These are phyloP conservation scores for Neurospora hispaniola DNA, from an alignment of 495 filamentous ascomycete genomes.

Conservation along the genomic window DNA sequence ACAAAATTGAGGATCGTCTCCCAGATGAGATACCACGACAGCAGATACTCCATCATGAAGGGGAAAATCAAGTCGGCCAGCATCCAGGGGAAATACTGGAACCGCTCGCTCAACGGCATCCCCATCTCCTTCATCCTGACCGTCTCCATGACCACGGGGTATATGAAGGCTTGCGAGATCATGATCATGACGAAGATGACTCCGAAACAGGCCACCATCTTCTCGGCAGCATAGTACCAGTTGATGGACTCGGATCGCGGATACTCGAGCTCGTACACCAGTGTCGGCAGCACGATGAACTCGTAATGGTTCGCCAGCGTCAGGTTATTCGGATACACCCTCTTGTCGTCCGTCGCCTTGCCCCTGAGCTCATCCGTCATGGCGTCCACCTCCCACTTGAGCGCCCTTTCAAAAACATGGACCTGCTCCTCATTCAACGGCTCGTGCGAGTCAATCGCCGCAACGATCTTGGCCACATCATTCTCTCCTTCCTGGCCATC, in stretches of 20 bases:
- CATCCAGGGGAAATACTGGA: conserved; percentile 58
- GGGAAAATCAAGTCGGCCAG: conserved; percentile 61
- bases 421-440: conserved; percentile 51
- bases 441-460: conserved; percentile 42
- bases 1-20: conserved; percentile 68
- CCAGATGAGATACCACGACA: conserved; percentile 70
- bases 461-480: conserved; percentile 43
- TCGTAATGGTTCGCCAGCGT: conserved; percentile 56
- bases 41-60: conserved; percentile 63
- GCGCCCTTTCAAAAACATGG: conserved; percentile 43
- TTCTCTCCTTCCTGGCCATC: conserved; percentile 15
- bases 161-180: conserved; percentile 44
- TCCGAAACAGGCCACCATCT: conserved; percentile 55
- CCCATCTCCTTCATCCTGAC: conserved; percentile 53
- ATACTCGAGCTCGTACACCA: conserved; percentile 70
- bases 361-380: conserved; percentile 53
- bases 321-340: conserved; percentile 57
- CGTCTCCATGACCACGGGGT: conserved; percentile 57
- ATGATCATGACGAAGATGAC: conserved; percentile 54
- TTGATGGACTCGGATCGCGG: conserved; percentile 56
- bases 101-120: conserved; percentile 45
- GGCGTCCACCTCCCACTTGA: conserved; percentile 52
- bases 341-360: conserved; percentile 30
- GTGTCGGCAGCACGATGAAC: conserved; percentile 60
- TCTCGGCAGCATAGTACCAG: conserved; percentile 64